These are phyloP conservation scores for Dactylis glomerata DNA, from an alignment of 176 grass and related monocot species.

Conservation along the genomic window DNA sequence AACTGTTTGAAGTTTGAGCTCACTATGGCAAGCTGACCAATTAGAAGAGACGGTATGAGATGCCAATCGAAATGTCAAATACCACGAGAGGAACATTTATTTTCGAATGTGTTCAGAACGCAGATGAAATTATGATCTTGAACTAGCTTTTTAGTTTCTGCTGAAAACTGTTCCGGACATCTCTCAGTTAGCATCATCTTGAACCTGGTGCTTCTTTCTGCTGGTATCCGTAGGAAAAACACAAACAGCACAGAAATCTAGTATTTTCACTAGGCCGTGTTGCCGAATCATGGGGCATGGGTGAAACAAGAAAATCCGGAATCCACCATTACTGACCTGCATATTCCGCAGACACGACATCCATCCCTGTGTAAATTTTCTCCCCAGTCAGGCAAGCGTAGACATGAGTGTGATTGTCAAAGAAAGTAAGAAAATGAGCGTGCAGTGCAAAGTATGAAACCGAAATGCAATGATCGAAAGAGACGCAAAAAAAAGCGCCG, in stretches of 20 bases:
- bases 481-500: slow-evolving; percentile 23
- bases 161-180: neutral
- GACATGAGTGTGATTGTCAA: too few species aligned
- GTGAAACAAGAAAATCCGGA: neutral
- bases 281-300: neutral
- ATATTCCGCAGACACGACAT: neutral
- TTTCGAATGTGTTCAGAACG: neutral
- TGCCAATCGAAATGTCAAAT: neutral
- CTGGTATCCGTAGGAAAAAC: neutral
- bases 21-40: neutral
- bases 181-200: neutral
- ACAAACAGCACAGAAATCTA: neutral
- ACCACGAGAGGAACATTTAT: neutral
- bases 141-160: neutral
- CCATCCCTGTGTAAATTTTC: neutral
- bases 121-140: neutral
- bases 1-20: too few species aligned
- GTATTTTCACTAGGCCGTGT: neutral
- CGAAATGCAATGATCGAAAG: too few species aligned
- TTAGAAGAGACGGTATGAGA: neutral
- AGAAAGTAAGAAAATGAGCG: too few species aligned
- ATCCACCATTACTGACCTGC: neutral
- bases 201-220: neutral
- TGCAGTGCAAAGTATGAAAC: too few species aligned
- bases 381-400: too few species aligned